These are phyloP conservation scores for Gonium pectorale DNA, from an alignment of 139 green algal genomes.

Conservation along the genomic window DNA sequence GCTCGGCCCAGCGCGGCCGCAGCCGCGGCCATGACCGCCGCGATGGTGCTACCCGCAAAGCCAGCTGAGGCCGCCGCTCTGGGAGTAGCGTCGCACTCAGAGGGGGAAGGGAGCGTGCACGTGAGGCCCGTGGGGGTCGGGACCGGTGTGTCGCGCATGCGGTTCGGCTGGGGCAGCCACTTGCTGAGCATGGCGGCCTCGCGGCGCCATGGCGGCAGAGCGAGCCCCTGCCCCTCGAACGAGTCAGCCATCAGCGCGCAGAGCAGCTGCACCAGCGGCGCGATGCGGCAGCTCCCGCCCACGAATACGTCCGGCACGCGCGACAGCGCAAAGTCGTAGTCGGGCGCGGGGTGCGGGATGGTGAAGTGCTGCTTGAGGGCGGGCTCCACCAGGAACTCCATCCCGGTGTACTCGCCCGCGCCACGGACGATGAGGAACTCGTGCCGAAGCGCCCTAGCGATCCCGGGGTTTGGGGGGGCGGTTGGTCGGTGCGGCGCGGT, in stretches of 20 bases:
- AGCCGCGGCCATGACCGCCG: background rate
- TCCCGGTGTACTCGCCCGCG: slow-evolving; percentile 24
- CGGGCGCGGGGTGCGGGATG: slow-evolving; percentile 53
- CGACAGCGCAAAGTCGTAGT: slow-evolving; percentile 39
- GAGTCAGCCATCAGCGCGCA: slow-evolving; percentile 52
- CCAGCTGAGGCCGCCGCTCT: background rate
- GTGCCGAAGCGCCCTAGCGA: slow-evolving; percentile 22
- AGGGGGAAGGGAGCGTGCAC: too few relatives aligned
- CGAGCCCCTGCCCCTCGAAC: slow-evolving; percentile 45
- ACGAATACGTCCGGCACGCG: slow-evolving; percentile 45
- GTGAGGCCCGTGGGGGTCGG: background rate
- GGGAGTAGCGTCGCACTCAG: too few relatives aligned
- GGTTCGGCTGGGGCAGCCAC: slow-evolving; percentile 37
- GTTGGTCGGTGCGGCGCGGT: background rate
- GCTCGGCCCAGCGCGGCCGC: background rate
- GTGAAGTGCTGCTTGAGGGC: slow-evolving; percentile 53
- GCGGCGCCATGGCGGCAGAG: slow-evolving; percentile 50
- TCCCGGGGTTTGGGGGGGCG: too few relatives aligned
- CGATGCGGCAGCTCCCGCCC: slow-evolving; percentile 34
- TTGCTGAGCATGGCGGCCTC: slow-evolving; percentile 54
- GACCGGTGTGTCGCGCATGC: background rate
- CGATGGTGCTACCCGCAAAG: too few relatives aligned
- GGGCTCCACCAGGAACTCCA: slow-evolving; percentile 56
- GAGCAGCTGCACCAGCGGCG: slow-evolving; percentile 37
- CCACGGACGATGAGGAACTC: slow-evolving; percentile 28